Percentiles rank a stretch among this genome's conserved stretches.
phyloP scores from a whole-genome alignment of 768 basidiomycete species.

The Mrakia frigida region DNA sequence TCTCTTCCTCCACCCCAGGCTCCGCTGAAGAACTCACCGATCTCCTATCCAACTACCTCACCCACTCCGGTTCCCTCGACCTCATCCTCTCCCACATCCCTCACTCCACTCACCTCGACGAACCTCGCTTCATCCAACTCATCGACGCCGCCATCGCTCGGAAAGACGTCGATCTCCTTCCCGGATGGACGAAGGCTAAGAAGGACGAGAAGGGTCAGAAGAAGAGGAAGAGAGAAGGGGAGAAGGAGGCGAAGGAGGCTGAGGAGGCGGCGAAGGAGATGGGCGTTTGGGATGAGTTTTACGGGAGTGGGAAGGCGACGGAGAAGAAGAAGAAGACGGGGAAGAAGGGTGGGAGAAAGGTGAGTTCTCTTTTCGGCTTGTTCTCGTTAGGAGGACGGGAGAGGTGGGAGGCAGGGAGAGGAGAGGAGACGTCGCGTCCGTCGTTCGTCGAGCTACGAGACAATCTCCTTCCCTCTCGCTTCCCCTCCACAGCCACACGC shows the following conservation, averaged over 20 bases:
- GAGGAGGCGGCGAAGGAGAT: slow-evolving; percentile 74
- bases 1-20: slow-evolving; percentile 49
- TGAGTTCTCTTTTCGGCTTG: not conserved
- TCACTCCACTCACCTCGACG: slow-evolving; percentile 77
- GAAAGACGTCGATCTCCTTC: slow-evolving; percentile 51
- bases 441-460: not conserved
- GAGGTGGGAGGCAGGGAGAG: not conserved
- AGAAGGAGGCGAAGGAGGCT: slow-evolving; percentile 77
- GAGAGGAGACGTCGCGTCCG: not conserved
- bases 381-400: not conserved
- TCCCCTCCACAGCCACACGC: not conserved
- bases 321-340: slow-evolving; percentile 13
- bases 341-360: slow-evolving; percentile 1
- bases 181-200: slow-evolving; percentile 63
- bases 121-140: slow-evolving; percentile 67
- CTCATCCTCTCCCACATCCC: slow-evolving; percentile 80
- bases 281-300: slow-evolving; percentile 74
- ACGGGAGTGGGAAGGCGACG: slow-evolving; percentile 26
- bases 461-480: not conserved
- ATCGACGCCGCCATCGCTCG: slow-evolving; percentile 64
- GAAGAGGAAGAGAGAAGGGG: slow-evolving; percentile 64
- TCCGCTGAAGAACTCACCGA: slow-evolving; percentile 80
- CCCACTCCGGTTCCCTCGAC: slow-evolving; percentile 67
- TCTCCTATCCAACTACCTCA: slow-evolving; percentile 65
- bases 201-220: slow-evolving; percentile 76